A percentile compares a stretch with the other conserved stretches of the same genome.
Evolutionary conservation across 495 filamentous ascomycete species (phyloP).

Genomic region (Oleoguttula mirabilis): DNA sequence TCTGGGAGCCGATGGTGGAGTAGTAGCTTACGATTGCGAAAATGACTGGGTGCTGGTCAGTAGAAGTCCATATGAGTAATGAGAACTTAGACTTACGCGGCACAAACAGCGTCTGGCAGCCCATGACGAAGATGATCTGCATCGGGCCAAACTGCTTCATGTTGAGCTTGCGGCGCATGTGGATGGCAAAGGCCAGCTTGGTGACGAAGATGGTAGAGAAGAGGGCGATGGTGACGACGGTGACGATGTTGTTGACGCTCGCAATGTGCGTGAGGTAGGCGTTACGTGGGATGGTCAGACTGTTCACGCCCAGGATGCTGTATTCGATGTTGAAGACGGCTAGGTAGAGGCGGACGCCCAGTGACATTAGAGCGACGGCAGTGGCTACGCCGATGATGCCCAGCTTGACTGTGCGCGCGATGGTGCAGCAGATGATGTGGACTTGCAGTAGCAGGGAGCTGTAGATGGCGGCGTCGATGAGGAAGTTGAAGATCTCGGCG

Average conservation of each 20-base stretch:
- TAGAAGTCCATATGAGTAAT: too few relatives aligned
- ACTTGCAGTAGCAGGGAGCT: slow-evolving; percentile 63
- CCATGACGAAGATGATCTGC: slow-evolving; percentile 62
- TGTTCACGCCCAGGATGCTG: slow-evolving; percentile 33
- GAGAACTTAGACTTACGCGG: slow-evolving; percentile 47
- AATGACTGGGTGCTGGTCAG: slow-evolving; percentile 38
- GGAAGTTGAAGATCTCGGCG: slow-evolving; percentile 40
- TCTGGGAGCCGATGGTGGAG: slow-evolving; percentile 17
- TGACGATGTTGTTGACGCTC: slow-evolving; percentile 40
- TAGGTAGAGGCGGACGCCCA: slow-evolving; percentile 49
- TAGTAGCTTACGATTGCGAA: slow-evolving; percentile 56
- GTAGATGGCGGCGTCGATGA: slow-evolving; percentile 51
- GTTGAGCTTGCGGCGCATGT: slow-evolving; percentile 43
- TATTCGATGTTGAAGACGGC: slow-evolving; percentile 43
- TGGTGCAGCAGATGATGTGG: slow-evolving; percentile 44
- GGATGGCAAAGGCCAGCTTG: slow-evolving; percentile 55
- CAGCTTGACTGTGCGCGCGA: slow-evolving; percentile 32
- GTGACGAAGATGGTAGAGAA: slow-evolving; percentile 61
- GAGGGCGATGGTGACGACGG: slow-evolving; percentile 57
- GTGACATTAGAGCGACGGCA: slow-evolving; percentile 40
- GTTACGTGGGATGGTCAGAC: slow-evolving; percentile 1
- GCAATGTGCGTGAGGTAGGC: slow-evolving; percentile 27
- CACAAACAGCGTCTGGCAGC: slow-evolving; percentile 64
- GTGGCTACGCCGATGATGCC: slow-evolving; percentile 39
- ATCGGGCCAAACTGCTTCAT: slow-evolving; percentile 52